A percentile compares a stretch with the other conserved stretches of the same genome.
Conservation (phyloP, 805 yeast species). For the Yamadazyma tumulicola region DNA sequence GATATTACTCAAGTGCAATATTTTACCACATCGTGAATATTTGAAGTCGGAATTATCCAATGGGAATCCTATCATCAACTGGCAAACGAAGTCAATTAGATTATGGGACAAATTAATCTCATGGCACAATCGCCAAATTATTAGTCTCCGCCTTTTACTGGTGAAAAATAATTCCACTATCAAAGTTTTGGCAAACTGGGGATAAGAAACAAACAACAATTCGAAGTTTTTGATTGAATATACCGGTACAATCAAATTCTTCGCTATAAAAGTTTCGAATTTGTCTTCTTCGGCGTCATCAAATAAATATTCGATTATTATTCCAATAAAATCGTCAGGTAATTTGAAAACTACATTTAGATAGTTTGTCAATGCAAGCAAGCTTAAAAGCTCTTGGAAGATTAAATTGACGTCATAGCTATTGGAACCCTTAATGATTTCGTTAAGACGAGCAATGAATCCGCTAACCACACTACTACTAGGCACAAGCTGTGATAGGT, state of each 20-base stretch:
- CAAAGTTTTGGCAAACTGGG: constrained; percentile 49
- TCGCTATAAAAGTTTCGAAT: constrained; percentile 9
- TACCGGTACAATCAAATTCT: constrained; percentile 28
- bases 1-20: constrained; percentile 48
- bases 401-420: not conserved
- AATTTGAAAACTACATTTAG: not conserved
- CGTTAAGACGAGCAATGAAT: too few species aligned
- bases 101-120: constrained; percentile 49
- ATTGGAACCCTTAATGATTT: not conserved
- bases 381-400: not conserved
- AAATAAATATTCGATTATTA: not conserved
- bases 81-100: constrained; percentile 60
- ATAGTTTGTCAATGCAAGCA: not conserved
- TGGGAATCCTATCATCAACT: constrained; percentile 50
- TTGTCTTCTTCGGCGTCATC: constrained; percentile 1
- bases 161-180: constrained; percentile 74
- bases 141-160: constrained; percentile 55
- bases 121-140: constrained; percentile 69
- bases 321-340: not conserved
- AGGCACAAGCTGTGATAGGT: too few species aligned
- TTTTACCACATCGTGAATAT: constrained; percentile 56
- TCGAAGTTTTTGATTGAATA: constrained; percentile 45
- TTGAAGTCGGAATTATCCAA: constrained; percentile 20
- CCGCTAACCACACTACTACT: not conserved
- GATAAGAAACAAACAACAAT: constrained; percentile 48